Percentiles rank a stretch among this genome's conserved stretches.
Conservation (phyloP, 2,329 filamentous ascomycete genomes). For the Diaporthe amygdali region DNA sequence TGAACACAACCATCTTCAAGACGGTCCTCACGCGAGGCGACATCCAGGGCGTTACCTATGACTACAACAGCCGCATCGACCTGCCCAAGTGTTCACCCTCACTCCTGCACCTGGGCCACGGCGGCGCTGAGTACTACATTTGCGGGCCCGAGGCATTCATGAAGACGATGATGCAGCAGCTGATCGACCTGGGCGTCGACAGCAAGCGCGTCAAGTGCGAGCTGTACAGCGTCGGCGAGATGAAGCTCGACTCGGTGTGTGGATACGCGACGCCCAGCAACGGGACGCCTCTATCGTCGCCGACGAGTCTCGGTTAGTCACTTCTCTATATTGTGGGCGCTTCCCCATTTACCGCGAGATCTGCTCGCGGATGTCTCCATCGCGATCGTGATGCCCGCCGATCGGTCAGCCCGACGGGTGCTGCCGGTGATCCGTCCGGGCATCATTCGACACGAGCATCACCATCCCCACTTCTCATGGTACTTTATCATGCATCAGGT, state of each 20-base stretch:
- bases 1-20: slow-evolving; percentile 49
- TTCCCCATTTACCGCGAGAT: background rate
- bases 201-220: slow-evolving; percentile 42
- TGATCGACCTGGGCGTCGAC: slow-evolving; percentile 41
- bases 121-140: slow-evolving; percentile 50
- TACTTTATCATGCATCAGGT: background rate
- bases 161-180: slow-evolving; percentile 46
- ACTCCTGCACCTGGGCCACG: slow-evolving; percentile 46
- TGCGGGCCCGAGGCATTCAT: slow-evolving; percentile 55
- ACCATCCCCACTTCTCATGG: background rate
- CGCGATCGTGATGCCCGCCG: background rate
- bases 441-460: background rate
- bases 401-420: background rate
- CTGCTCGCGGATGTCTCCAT: background rate
- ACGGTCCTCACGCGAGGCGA: slow-evolving; percentile 49
- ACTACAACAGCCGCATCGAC: slow-evolving; percentile 46
- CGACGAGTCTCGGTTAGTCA: slow-evolving; percentile 20
- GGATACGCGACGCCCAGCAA: slow-evolving; percentile 9
- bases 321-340: background rate
- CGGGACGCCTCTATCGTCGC: slow-evolving; percentile 23
- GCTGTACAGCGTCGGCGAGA: slow-evolving; percentile 45
- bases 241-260: slow-evolving; percentile 28
- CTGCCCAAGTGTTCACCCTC: slow-evolving; percentile 43
- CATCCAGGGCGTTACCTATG: slow-evolving; percentile 43
- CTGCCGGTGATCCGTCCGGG: background rate